Percentiles rank a stretch among this genome's conserved stretches.
These are phyloP conservation scores for Zygnema cylindricum DNA, from an alignment of 139 green algal genomes.

Conservation along the genomic window DNA sequence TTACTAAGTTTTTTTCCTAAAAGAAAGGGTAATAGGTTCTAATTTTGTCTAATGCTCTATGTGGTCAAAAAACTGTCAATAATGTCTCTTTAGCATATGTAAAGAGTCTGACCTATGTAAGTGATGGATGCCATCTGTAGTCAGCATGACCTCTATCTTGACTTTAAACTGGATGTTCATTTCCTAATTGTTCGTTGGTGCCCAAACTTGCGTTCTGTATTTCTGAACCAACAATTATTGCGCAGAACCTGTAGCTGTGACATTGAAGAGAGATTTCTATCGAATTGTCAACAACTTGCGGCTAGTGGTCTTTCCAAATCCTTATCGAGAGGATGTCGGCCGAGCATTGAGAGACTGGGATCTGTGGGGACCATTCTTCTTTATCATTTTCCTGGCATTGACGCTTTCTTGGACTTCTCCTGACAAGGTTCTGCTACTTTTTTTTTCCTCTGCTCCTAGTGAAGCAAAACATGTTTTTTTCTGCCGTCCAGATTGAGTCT, in stretches of 20 bases:
- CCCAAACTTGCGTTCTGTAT: too few relatives aligned
- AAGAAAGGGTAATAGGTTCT: too few relatives aligned
- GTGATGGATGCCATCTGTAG: too few relatives aligned
- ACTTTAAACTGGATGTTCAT: too few relatives aligned
- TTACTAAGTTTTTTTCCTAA: too few relatives aligned
- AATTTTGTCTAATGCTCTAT: too few relatives aligned
- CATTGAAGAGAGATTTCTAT: slow-evolving; percentile 87
- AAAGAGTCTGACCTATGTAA: too few relatives aligned
- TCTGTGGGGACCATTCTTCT: slow-evolving; percentile 94
- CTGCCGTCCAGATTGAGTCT: too few relatives aligned
- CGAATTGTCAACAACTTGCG: slow-evolving; percentile 86
- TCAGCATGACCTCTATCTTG: too few relatives aligned
- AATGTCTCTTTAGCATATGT: background rate
- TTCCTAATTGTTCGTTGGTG: too few relatives aligned
- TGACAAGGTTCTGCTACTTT: slow-evolving; percentile 29
- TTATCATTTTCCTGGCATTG: slow-evolving; percentile 60
- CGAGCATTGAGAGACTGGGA: slow-evolving; percentile 93
- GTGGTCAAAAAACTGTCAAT: background rate
- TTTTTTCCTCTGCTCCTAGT: too few relatives aligned
- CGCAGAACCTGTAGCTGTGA: slow-evolving; percentile 82
- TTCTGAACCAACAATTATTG: background rate
- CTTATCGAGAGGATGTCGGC: slow-evolving; percentile 7
- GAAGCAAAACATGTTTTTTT: too few relatives aligned
- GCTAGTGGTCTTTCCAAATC: slow-evolving; percentile 56
- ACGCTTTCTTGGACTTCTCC: slow-evolving; percentile 44